Evolutionary conservation across 345 rosid species (phyloP), one percentile per base, ranked within the genome.

Genomic region (Murraya koenigii): DNA sequence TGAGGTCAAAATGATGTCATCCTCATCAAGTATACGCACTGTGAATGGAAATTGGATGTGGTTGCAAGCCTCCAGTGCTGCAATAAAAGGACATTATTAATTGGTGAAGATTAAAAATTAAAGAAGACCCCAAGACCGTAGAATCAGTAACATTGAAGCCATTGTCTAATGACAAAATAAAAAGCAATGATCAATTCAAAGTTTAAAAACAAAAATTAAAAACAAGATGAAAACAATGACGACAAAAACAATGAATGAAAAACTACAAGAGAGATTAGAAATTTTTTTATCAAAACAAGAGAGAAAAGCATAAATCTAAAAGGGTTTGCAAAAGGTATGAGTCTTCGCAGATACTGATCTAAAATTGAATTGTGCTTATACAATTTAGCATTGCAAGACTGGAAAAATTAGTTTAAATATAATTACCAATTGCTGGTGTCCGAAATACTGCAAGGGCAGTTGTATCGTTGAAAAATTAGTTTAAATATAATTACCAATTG

Each of bases 401-500:
- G 10, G 32, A 61, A 41, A 63, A 28, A 61, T 14, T 60, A 72
- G 36, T 66, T 44, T 25, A 74, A 36, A 55, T 23, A 73, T 41
- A 59, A 3, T 80, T 92, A 93, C 99, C 98, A 49, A 79, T 71
- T 71, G 93, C 82, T 17, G 99, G 95, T 64, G 91, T 84, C 82
- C 74, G 86, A 80, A 95, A 94, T 56, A 95, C 99, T 67, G 97
- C 98, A 82, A 93, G 93, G 13, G 99, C 98, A 19, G 85, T 76
- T 74, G 94, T 95, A 80, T 96, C 97, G 86, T 89, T 90, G 71
- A 94, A n/a, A n/a, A n/a, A n/a, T n/a, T n/a, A 72, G 36, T 66
- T 44, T 25, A 74, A 36, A 55, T 23, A 73, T 41, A 59, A 3
- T 80, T 92, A 93, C 99, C 98, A 49, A 79, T 71, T 71, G 93